Percentiles rank a stretch among this genome's conserved stretches.
Evolutionary conservation across 2,329 filamentous ascomycete genomes (phyloP).

Genomic region (Talaromyces sp.): DNA sequence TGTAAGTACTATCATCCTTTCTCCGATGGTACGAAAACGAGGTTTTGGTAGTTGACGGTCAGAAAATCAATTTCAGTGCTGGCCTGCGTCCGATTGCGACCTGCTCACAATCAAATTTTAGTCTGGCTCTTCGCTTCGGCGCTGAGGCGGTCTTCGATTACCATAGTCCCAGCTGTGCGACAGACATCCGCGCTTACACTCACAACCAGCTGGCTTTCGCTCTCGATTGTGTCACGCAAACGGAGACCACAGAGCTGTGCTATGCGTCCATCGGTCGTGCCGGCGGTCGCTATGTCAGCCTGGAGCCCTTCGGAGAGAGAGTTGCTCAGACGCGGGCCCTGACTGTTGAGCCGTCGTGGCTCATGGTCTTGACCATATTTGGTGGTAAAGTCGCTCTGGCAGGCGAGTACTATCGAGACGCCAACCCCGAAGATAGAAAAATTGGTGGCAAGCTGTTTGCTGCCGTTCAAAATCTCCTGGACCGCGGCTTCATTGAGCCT

Average conservation of each 20-base stretch:
- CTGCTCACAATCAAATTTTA: constrained; percentile 30
- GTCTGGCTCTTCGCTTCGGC: constrained; percentile 30
- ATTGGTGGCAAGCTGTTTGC: neutral
- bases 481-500: constrained; percentile 15
- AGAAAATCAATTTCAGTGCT: too few species aligned
- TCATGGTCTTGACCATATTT: constrained; percentile 25
- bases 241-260: constrained; percentile 32
- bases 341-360: constrained; percentile 24
- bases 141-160: constrained; percentile 39
- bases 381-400: constrained; percentile 22
- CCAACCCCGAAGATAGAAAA: constrained; percentile 12
- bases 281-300: neutral
- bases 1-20: too few species aligned
- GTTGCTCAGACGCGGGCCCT: neutral
- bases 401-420: constrained; percentile 19
- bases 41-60: too few species aligned
- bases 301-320: neutral
- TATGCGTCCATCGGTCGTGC: neutral
- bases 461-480: constrained; percentile 15
- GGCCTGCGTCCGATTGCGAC: constrained; percentile 33
- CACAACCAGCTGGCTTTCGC: constrained; percentile 34
- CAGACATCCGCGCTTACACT: constrained; percentile 37
- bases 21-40: too few species aligned
- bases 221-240: constrained; percentile 42
- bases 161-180: constrained; percentile 29